Base-by-base conservation (phyloP, 306 rosid species). In the Astragalus glycyphyllos region DNA sequence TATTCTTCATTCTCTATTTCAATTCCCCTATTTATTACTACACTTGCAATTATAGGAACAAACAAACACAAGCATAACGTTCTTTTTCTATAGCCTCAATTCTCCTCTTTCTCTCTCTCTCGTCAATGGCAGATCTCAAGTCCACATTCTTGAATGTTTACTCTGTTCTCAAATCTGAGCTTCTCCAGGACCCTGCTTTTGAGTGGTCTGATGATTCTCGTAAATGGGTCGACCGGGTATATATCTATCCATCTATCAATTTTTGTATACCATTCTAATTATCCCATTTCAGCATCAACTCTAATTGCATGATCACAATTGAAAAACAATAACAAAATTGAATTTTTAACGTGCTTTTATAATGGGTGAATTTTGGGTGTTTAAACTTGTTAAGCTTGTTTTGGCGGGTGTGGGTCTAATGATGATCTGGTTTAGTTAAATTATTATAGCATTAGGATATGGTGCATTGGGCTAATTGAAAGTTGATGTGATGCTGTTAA, bases 81-180 rank as follows among this genome's bases (percentile, higher is more conserved):
- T 20, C 15, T 17, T 16, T 5, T 57, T 37, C 26, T 5, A 40
- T 7, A 8, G 0, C 31, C 2, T 2, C 3, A 20, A 5, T 4
- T 34, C 11, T 2, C 20, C 11, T 8, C 2, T 47, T 40, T 5
- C 32, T 37, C 29, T 44, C 20, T 23, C 11, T 23, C 46, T 14
- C 42, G 66, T 40, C 61, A 74, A 85, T 92, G 97, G 90, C 91
- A 76, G 96, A 89, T 92, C 88, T 82, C 23, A 89, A 69, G 85
- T 81, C 96, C 40, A 83, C 79, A 37, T 92, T 89, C 82, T 38
- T 84, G 74, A 63, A 92, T n/a, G 90, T 87, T 11, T 91, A 91
- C 82, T 67, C 86, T 0, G 84, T 83, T 58, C 86, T 91, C 57
- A 91, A 91, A 74, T 80, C 84, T 4, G 96, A 92, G 76, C 90